Evolutionary conservation across 1,284 basidiomycete genomes (phyloP).

Genomic region (Microbotryum scabiosae): DNA sequence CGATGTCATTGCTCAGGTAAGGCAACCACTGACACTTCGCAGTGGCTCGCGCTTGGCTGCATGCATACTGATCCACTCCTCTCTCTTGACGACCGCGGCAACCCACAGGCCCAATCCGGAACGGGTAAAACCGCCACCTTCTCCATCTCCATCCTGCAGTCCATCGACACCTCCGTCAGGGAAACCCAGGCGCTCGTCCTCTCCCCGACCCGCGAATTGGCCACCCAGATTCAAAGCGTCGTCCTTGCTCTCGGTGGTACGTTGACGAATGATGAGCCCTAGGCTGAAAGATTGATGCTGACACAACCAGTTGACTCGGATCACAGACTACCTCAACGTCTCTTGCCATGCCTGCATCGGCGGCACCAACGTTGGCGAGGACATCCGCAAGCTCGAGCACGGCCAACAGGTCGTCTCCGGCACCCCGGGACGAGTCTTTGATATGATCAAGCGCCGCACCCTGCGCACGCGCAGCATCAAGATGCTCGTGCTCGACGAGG

Average conservation of each 20-base stretch:
- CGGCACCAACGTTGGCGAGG: constrained; percentile 94
- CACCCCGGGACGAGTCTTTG: constrained; percentile 96
- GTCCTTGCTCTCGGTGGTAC: constrained; percentile 79
- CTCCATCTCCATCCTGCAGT: constrained; percentile 50
- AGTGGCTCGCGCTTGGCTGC: not conserved
- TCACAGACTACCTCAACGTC: constrained; percentile 56
- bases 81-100: constrained; percentile 48
- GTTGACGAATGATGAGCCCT: not conserved
- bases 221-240: constrained; percentile 92
- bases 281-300: not conserved
- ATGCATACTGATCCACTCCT: not conserved
- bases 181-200: constrained; percentile 96
- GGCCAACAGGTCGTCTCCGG: constrained; percentile 97
- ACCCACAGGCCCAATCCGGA: constrained; percentile 94
- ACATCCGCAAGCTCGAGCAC: constrained; percentile 96
- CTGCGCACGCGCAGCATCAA: constrained; percentile 97
- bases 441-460: constrained; percentile 95
- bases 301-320: not conserved
- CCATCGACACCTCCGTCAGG: constrained; percentile 89
- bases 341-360: constrained; percentile 99
- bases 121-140: constrained; percentile 99
- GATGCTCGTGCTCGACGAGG: constrained; percentile 97
- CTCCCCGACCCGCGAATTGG: constrained; percentile 88
- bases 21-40: not conserved
- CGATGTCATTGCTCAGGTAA: constrained; percentile 43